These are phyloP conservation scores for Neonectria coccinea DNA, from an alignment of 2,329 filamentous ascomycete species.

Conservation along the genomic window DNA sequence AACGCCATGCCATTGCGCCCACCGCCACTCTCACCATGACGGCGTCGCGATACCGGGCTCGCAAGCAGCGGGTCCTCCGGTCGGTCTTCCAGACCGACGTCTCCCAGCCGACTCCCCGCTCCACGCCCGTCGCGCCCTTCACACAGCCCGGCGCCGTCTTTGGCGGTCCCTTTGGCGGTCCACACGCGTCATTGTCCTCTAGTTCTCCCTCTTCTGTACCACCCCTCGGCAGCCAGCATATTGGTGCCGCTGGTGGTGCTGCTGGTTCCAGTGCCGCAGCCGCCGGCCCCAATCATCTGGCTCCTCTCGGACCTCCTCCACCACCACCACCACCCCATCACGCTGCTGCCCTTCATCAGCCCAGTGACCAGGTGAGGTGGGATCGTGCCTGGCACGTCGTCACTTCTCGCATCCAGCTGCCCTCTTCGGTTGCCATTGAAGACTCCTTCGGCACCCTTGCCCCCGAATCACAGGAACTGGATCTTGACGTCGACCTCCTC, in stretches of 20 bases:
- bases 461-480: conserved; percentile 58
- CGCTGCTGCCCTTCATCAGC: conserved; percentile 40
- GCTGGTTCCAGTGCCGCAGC: conserved; percentile 8
- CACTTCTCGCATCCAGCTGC: conserved; percentile 67
- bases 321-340: conserved; percentile 38
- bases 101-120: conserved; percentile 61
- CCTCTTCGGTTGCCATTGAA: conserved; percentile 65
- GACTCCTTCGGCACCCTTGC: conserved; percentile 64
- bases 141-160: conserved; percentile 60
- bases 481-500: conserved; percentile 59
- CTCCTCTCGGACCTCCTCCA: conserved; percentile 21
- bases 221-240: conserved; percentile 1
- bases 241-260: neutral
- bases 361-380: conserved; percentile 66
- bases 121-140: conserved; percentile 50
- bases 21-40: conserved; percentile 48
- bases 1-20: conserved; percentile 35
- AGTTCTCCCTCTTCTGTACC: conserved; percentile 13
- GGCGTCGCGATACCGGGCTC: conserved; percentile 59
- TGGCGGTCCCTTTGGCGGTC: conserved; percentile 50
- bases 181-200: conserved; percentile 39
- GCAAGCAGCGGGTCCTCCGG: conserved; percentile 63
- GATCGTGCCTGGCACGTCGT: conserved; percentile 73
- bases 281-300: conserved; percentile 19
- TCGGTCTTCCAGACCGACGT: conserved; percentile 67